Base-by-base conservation (phyloP, 2,329 filamentous ascomycete genomes). In the Fusarium burgessii region DNA sequence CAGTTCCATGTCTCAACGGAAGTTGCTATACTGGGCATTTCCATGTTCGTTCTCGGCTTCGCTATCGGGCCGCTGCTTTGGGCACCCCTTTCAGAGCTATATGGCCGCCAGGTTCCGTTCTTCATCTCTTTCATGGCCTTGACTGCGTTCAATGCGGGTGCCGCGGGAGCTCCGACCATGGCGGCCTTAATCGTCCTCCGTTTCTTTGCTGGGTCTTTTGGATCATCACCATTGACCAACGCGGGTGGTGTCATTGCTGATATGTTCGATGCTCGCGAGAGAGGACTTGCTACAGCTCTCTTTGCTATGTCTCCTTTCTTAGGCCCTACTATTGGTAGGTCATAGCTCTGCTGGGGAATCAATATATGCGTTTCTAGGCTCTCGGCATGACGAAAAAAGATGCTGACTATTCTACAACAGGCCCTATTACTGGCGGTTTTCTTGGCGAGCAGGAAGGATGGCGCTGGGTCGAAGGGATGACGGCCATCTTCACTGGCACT, bases 141-240 rank as follows among this genome's bases (percentile, higher is more conserved):
- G 62, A 87, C 87, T 3, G 85, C 85, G 2, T 92, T 93, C 77
- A 91, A 88, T 72, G 88, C 86, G 25, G 90, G 84, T 7, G 84
- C 84, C 20, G 87, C 88, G 3, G 90, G 86, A 12, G 82, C 87
- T 0, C 81, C 87, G 61, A 89, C 87, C 71, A 88, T 91, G 65
- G 82, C 82, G 50, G 87, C 87, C 2, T 81, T 93, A 5, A 80
- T 93, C 35, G 84, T 92, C n/a, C 82, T 92, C 41, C 87, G 91
- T n/a, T 93, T 93, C 80, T 86, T 93, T 56, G 87, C 88, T 25
- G 89, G 90, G 41, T 80, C 87, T 11, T 91, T 91, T 72, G 90
- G 89, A 7, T 88, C 88, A 0, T 88, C 88, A 0, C 87, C 89
- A 2, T 79, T 92, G 65, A 90, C 89, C 11, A 91, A 91, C 71